Percentiles rank a stretch among this genome's conserved stretches.
Conservation (phyloP, 441 rosid species). For the Metrosideros polymorpha region DNA sequence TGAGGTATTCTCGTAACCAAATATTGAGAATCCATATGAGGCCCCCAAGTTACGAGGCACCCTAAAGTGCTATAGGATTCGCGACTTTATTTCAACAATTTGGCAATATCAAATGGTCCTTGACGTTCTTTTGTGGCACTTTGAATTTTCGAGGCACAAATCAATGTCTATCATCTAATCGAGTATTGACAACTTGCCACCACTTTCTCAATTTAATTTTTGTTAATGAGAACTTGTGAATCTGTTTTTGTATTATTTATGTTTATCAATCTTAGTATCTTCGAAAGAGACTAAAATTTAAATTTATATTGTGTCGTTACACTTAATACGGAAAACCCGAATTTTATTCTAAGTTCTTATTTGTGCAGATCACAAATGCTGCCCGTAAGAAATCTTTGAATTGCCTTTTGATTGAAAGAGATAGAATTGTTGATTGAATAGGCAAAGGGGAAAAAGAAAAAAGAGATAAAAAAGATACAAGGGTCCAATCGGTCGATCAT, state of each 20-base stretch:
- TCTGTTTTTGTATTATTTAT: too few relatives aligned
- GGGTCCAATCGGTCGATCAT: not conserved
- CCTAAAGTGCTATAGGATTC: accelerated
- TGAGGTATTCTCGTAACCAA: too few relatives aligned
- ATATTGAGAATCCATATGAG: too few relatives aligned
- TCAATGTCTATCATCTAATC: not conserved
- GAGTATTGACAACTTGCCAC: accelerated
- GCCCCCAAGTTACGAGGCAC: too few relatives aligned
- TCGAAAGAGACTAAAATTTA: not conserved
- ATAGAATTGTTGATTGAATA: not conserved
- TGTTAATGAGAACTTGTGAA: not conserved
- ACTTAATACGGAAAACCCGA: not conserved
- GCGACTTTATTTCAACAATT: not conserved
- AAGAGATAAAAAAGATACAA: not conserved
- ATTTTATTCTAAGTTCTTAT: not conserved
- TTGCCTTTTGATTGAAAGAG: not conserved
- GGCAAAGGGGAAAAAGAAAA: not conserved
- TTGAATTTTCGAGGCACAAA: not conserved
- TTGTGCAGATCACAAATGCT: not conserved
- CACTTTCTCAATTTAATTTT: not conserved
- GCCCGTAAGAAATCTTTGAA: not conserved
- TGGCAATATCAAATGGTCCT: not conserved
- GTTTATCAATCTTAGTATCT: not conserved
- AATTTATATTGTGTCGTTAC: not conserved
- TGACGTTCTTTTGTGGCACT: not conserved